Evolutionary conservation across 2,329 filamentous ascomycete species (phyloP).

Genomic region (Hyphodiscus sp.): DNA sequence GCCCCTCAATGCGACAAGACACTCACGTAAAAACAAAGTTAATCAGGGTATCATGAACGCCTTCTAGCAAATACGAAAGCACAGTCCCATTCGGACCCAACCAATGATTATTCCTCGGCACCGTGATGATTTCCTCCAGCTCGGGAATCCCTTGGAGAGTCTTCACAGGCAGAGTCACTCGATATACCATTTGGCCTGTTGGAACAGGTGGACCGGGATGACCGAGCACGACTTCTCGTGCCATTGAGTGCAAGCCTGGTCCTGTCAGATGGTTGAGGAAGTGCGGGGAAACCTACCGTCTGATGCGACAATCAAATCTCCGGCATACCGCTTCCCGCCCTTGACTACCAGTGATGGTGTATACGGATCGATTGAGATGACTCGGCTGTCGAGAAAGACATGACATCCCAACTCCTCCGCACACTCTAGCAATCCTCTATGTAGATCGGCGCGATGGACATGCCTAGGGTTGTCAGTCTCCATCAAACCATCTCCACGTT

Average conservation of each 20-base stretch:
- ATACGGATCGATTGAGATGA: conserved; percentile 28
- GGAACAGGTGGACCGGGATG: conserved; percentile 25
- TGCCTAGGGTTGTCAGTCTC: conserved; percentile 5
- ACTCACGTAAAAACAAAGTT: conserved; percentile 18
- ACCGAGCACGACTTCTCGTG: conserved; percentile 34
- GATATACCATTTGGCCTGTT: conserved; percentile 39
- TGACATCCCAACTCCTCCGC: conserved; percentile 32
- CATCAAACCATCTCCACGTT: too few relatives aligned
- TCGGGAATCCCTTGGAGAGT: conserved; percentile 35
- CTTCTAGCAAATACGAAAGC: conserved; percentile 17
- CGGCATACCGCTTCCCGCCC: conserved; percentile 22
- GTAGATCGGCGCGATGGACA: conserved; percentile 23
- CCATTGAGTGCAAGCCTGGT: conserved; percentile 30
- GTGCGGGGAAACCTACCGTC: conserved; percentile 26
- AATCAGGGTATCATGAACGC: conserved; percentile 11
- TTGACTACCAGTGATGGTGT: conserved; percentile 21
- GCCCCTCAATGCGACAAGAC: neutral
- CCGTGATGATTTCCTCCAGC: conserved; percentile 32
- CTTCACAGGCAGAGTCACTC: conserved; percentile 37
- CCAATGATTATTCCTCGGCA: conserved; percentile 39
- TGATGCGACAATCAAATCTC: conserved; percentile 34
- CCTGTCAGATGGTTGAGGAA: neutral
- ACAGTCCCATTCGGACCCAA: conserved; percentile 24
- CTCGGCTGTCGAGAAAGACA: conserved; percentile 34
- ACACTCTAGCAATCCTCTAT: conserved; percentile 16